Evolutionary conservation across 2,329 filamentous ascomycete species (phyloP).

Genomic region (Sclerotinia trifoliorum): DNA sequence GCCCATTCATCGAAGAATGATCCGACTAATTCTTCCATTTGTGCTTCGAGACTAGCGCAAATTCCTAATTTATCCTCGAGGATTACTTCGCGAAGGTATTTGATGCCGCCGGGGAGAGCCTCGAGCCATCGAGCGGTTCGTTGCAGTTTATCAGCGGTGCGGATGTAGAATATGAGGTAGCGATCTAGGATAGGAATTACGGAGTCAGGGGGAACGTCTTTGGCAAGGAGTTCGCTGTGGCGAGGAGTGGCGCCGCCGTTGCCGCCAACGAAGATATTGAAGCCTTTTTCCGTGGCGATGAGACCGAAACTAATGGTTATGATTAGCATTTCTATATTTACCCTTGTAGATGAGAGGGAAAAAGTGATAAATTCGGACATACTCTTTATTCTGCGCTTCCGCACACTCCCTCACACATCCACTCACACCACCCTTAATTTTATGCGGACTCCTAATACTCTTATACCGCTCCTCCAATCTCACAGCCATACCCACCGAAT

Average conservation of each 20-base stretch:
- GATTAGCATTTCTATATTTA: conserved; percentile 22
- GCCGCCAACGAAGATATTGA: conserved; percentile 87
- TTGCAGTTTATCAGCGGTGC: conserved; percentile 86
- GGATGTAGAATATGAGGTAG: conserved; percentile 91
- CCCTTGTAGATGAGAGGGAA: background rate
- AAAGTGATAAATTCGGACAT: conserved; percentile 38
- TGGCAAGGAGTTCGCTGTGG: conserved; percentile 79
- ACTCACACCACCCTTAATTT: conserved; percentile 86
- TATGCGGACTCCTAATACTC: conserved; percentile 83
- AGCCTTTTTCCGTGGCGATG: conserved; percentile 89
- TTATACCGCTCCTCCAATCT: conserved; percentile 88
- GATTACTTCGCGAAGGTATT: conserved; percentile 78
- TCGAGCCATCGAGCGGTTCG: conserved; percentile 88
- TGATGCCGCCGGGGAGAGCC: conserved; percentile 76
- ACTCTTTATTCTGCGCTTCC: conserved; percentile 91
- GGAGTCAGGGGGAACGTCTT: conserved; percentile 80
- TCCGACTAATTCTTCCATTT: conserved; percentile 83
- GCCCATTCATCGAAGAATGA: conserved; percentile 92
- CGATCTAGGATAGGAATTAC: conserved; percentile 82
- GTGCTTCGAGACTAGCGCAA: conserved; percentile 75
- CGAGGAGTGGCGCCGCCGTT: conserved; percentile 85
- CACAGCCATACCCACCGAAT: conserved; percentile 88
- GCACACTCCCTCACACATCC: conserved; percentile 92
- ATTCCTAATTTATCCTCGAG: conserved; percentile 85
- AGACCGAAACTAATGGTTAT: conserved; percentile 66